Evolutionary conservation across 2,329 filamentous ascomycete genomes (phyloP).

Genomic region (Emmonsia crescens): DNA sequence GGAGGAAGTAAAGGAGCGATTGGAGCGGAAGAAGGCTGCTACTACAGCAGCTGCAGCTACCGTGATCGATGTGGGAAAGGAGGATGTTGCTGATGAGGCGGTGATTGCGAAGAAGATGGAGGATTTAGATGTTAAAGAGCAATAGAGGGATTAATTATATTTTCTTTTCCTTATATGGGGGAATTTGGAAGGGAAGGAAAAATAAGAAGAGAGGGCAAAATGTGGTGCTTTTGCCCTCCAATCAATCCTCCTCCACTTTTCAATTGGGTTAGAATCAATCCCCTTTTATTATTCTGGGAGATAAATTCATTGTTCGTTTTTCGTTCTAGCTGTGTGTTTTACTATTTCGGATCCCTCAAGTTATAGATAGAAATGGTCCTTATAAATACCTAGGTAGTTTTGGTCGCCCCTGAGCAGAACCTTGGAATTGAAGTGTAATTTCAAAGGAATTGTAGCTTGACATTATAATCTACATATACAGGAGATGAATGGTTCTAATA

Average conservation of each 20-base stretch:
- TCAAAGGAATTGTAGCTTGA: neutral
- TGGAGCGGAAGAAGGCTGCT: slow-evolving; percentile 4
- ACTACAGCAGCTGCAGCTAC: neutral
- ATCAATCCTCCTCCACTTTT: neutral
- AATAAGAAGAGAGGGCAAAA: neutral
- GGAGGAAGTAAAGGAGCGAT: slow-evolving; percentile 14
- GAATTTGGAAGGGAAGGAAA: neutral
- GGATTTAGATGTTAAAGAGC: slow-evolving; percentile 4
- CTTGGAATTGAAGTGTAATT: neutral
- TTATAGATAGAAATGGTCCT: neutral
- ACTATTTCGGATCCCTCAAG: neutral
- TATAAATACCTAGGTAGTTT: neutral
- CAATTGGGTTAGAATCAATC: neutral
- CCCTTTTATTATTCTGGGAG: neutral
- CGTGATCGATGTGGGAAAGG: slow-evolving; percentile 5
- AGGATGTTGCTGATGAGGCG: neutral
- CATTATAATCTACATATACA: neutral
- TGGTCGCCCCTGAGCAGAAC: neutral
- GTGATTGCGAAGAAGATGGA: slow-evolving; percentile 5
- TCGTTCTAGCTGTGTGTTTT: neutral
- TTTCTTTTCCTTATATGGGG: neutral
- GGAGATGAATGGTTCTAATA: neutral
- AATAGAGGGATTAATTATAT: neutral
- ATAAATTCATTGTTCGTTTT: neutral
- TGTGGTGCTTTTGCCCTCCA: neutral